Conservation (phyloP, 164 flowering plant genomes). For the Aristolochia fimbriata region DNA sequence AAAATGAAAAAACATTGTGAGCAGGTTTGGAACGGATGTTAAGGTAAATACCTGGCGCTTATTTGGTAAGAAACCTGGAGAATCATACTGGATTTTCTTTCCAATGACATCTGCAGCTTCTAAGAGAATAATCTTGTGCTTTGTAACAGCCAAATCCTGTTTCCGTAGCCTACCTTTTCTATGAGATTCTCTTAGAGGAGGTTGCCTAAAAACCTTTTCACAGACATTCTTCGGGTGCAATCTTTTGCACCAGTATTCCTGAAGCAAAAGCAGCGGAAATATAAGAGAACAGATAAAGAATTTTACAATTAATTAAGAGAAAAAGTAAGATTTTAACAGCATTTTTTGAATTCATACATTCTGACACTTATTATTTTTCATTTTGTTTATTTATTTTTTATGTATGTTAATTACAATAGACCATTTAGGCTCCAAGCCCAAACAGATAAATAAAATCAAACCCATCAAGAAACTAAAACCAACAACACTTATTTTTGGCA, state of each 20-base stretch:
- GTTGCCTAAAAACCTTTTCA: constrained; percentile 89
- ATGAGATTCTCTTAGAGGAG: constrained; percentile 67
- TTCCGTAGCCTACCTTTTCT: constrained; percentile 60
- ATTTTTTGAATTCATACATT: not conserved
- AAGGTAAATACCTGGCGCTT: constrained; percentile 66
- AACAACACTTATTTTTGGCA: no score
- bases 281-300: no score
- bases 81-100: constrained; percentile 75
- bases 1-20: no score
- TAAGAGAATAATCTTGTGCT: constrained; percentile 62
- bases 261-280: constrained; percentile 7
- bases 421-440: no score
- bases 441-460: no score
- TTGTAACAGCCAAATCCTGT: constrained; percentile 62
- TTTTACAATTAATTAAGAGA: no score
- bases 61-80: constrained; percentile 85
- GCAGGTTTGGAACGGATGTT: no score
- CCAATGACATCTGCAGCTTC: constrained; percentile 82
- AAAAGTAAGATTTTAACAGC: not conserved
- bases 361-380: no score
- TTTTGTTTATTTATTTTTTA: no score
- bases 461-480: no score
- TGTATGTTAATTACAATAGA: no score
- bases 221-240: constrained; percentile 92
- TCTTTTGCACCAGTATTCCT: constrained; percentile 99